Percentiles rank a stretch among this genome's conserved stretches.
Conservation (phyloP, 345 rosid species). For the Geranium brycei region DNA sequence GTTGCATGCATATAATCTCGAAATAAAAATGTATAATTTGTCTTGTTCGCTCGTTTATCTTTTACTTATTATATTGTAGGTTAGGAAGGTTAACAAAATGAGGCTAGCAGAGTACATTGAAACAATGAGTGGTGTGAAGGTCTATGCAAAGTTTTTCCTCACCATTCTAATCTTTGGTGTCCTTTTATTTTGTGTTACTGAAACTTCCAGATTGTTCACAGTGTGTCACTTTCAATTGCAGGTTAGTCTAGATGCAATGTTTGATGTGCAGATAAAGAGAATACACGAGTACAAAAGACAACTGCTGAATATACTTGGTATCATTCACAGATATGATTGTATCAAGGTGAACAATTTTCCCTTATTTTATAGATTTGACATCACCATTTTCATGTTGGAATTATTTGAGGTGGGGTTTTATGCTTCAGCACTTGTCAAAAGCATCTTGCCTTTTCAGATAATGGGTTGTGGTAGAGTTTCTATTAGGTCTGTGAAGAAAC, state of each 20-base stretch:
- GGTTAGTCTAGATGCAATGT: conserved; percentile 38
- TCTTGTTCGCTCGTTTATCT: neutral
- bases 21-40: neutral
- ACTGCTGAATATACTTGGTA: conserved; percentile 33
- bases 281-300: conserved; percentile 41
- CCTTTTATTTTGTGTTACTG: neutral
- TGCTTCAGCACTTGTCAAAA: too few relatives aligned
- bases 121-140: conserved; percentile 40
- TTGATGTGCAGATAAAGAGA: conserved; percentile 39
- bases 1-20: conserved; percentile 5
- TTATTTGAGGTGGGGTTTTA: too few relatives aligned
- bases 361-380: too few relatives aligned
- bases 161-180: neutral
- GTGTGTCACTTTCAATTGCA: conserved; percentile 9
- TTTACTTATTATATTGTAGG: conserved; percentile 14
- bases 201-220: neutral
- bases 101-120: conserved; percentile 44
- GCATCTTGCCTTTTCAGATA: too few relatives aligned
- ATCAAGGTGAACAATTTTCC: conserved; percentile 24
- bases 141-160: conserved; percentile 9
- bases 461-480: too few relatives aligned
- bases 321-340: conserved; percentile 37
- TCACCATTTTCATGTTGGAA: too few relatives aligned
- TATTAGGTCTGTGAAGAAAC: too few relatives aligned
- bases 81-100: conserved; percentile 31